These are phyloP conservation scores for Candida saitoana DNA, from an alignment of 805 yeast species.

Conservation along the genomic window DNA sequence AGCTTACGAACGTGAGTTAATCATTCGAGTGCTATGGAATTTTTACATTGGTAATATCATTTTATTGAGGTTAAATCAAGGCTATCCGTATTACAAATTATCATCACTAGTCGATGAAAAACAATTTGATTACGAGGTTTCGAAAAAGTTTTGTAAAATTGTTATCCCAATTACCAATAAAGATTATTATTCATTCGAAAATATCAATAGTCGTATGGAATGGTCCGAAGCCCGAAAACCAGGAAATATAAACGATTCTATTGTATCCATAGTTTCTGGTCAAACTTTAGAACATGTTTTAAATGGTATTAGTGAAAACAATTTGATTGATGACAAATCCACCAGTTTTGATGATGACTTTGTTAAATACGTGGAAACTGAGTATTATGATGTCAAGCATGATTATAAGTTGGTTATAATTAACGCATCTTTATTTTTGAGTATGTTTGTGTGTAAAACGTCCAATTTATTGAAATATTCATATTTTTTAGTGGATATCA, in stretches of 20 bases:
- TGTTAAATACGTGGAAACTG: slow-evolving; percentile 5
- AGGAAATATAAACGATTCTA: slow-evolving; percentile 9
- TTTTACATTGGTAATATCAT: slow-evolving; percentile 15
- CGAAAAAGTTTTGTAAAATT: slow-evolving; percentile 10
- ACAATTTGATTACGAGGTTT: slow-evolving; percentile 13
- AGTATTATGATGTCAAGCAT: slow-evolving; percentile 7
- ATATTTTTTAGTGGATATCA: slow-evolving; percentile 24
- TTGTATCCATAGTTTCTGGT: slow-evolving; percentile 6
- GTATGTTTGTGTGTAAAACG: slow-evolving; percentile 26
- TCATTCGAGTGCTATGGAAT: slow-evolving; percentile 22
- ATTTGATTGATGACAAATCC: slow-evolving; percentile 6
- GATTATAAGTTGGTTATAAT: slow-evolving; percentile 26
- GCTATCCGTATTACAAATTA: slow-evolving; percentile 16
- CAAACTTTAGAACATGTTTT: slow-evolving; percentile 11
- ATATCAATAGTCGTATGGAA: slow-evolving; percentile 6
- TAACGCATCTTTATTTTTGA: slow-evolving; percentile 29
- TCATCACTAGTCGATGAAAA: slow-evolving; percentile 8
- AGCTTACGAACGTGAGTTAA: slow-evolving; percentile 19
- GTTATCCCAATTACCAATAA: slow-evolving; percentile 16
- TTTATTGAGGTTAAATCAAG: slow-evolving; percentile 14
- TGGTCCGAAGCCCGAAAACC: slow-evolving; percentile 9
- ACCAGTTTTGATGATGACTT: slow-evolving; percentile 8
- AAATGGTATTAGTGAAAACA: slow-evolving; percentile 10
- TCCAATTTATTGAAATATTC: slow-evolving; percentile 19
- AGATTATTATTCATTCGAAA: slow-evolving; percentile 7